These are phyloP conservation scores for Heracleum sosnowskyi DNA, from an alignment of 129 eudicot genomes.

Conservation along the genomic window DNA sequence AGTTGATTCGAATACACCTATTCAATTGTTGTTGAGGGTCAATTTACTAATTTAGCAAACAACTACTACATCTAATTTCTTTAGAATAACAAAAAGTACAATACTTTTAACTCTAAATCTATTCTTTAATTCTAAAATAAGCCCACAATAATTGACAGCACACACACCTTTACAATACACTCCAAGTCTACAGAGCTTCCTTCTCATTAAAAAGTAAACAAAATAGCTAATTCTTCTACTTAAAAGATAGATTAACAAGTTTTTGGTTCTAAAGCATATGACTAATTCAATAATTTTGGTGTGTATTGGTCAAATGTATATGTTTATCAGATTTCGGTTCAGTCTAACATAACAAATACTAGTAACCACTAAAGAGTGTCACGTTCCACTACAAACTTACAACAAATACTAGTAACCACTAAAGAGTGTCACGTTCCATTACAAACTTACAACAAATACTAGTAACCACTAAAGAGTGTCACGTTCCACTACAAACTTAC, in stretches of 20 bases:
- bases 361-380: too few relatives aligned
- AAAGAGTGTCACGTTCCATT: too few relatives aligned
- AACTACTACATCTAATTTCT: neutral
- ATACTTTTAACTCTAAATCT: neutral
- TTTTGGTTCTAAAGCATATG: neutral
- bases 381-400: too few relatives aligned
- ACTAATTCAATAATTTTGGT: neutral
- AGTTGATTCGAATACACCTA: neutral
- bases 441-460: too few relatives aligned
- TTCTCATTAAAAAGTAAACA: too few relatives aligned
- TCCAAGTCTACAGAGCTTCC: neutral
- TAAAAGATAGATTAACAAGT: too few relatives aligned
- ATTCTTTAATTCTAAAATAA: neutral
- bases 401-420: too few relatives aligned
- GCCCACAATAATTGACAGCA: neutral
- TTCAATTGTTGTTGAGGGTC: slow-evolving; percentile 1
- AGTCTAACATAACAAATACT: too few relatives aligned
- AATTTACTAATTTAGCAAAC: neutral
- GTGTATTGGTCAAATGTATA: neutral
- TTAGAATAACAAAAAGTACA: neutral
- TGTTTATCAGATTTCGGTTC: too few relatives aligned
- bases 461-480: too few relatives aligned
- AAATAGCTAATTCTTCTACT: neutral
- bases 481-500: too few relatives aligned
- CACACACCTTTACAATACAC: neutral